These are phyloP conservation scores for Aquilaria malaccensis DNA, from an alignment of 345 rosid species.

Conservation along the genomic window DNA sequence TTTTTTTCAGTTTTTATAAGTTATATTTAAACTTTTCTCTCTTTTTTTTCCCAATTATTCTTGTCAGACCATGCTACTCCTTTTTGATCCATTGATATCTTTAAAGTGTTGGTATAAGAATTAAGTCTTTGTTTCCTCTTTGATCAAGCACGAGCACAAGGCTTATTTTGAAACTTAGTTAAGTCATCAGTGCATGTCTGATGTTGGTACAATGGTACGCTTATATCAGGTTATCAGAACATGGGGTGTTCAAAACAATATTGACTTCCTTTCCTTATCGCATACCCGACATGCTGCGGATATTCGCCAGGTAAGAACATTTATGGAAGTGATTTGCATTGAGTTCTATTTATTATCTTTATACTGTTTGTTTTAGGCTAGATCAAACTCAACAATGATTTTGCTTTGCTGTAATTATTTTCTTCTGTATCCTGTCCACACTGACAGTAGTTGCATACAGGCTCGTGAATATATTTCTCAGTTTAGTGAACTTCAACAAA, in stretches of 20 bases:
- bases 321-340: conserved; percentile 2
- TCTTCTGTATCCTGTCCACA: not conserved
- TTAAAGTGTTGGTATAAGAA: too few species aligned
- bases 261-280: conserved; percentile 64
- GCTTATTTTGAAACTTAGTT: not conserved
- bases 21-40: too few species aligned
- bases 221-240: conserved; percentile 50
- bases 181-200: not conserved
- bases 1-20: too few species aligned
- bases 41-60: too few species aligned
- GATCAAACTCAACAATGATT: not conserved
- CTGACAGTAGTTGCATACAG: conserved; percentile 27
- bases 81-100: too few species aligned
- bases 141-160: too few species aligned
- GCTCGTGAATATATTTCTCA: conserved; percentile 51
- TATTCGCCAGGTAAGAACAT: conserved; percentile 45
- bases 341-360: not conserved
- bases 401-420: not conserved
- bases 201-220: conserved; percentile 3
- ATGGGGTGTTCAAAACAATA: conserved; percentile 63
- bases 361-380: not conserved
- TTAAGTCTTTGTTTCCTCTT: too few species aligned
- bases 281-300: conserved; percentile 62
- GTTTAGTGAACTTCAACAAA: conserved; percentile 44
- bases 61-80: too few species aligned